A percentile compares a stretch with the other conserved stretches of the same genome.
These are phyloP conservation scores for Zangia roseola DNA, from an alignment of 768 basidiomycete species.

Conservation along the genomic window DNA sequence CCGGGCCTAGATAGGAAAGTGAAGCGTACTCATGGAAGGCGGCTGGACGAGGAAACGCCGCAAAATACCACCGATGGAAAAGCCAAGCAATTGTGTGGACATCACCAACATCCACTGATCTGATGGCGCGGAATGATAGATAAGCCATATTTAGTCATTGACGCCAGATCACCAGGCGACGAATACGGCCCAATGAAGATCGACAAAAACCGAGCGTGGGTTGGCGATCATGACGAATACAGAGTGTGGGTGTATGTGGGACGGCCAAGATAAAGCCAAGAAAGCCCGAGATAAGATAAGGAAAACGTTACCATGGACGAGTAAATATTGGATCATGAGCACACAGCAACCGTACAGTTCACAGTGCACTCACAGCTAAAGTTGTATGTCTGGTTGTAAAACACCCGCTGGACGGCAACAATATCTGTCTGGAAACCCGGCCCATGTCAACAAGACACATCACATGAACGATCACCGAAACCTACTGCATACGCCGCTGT, in stretches of 20 bases:
- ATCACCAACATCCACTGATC: conserved; percentile 63
- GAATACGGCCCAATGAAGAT: neutral
- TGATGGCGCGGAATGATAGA: conserved; percentile 10
- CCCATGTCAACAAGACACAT: neutral
- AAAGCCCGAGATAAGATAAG: too few species aligned
- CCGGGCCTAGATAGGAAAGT: neutral
- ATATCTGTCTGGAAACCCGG: conserved; percentile 52
- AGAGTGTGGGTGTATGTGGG: neutral
- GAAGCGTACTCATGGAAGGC: conserved; percentile 56
- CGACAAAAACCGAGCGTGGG: neutral
- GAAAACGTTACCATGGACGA: too few species aligned
- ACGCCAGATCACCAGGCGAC: too few species aligned
- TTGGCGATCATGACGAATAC: neutral
- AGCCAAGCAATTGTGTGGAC: conserved; percentile 72
- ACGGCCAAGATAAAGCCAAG: too few species aligned
- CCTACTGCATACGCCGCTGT: conserved; percentile 48
- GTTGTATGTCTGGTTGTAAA: conserved; percentile 56
- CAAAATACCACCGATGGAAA: conserved; percentile 56
- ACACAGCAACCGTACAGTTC: neutral
- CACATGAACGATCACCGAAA: neutral
- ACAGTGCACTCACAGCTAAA: conserved; percentile 42
- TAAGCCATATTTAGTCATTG: neutral
- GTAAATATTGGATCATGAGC: neutral
- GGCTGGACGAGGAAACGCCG: conserved; percentile 65
- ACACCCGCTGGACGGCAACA: conserved; percentile 69